Conservation (phyloP, 306 rosid species). For the Quercus engelmannii region DNA sequence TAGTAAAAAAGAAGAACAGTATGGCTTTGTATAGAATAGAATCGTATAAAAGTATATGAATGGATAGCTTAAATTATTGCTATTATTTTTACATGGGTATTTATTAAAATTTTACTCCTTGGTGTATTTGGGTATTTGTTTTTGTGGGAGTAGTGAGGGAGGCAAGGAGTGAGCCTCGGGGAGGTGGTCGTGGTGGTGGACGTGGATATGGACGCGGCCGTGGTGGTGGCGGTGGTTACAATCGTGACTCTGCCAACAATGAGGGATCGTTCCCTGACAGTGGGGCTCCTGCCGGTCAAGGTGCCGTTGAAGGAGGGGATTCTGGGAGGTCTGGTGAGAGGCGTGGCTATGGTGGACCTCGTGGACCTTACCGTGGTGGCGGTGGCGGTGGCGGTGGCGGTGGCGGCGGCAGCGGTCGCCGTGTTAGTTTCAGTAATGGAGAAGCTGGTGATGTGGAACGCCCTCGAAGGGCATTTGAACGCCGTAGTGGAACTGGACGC, state of each 20-base stretch:
- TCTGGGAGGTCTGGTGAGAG: slow-evolving; percentile 51
- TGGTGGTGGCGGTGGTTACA: slow-evolving; percentile 35
- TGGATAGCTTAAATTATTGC: background rate
- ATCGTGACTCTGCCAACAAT: slow-evolving; percentile 37
- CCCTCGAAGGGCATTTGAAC: slow-evolving; percentile 69
- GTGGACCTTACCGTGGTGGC: slow-evolving; percentile 44
- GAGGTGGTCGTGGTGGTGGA: slow-evolving; percentile 57
- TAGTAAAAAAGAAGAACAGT: too few species aligned
- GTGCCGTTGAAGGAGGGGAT: slow-evolving; percentile 63
- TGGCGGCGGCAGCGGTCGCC: slow-evolving; percentile 57
- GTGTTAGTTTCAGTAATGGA: slow-evolving; percentile 74
- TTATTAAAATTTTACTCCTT: too few species aligned
- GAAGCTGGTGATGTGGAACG: slow-evolving; percentile 73
- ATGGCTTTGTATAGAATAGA: too few species aligned
- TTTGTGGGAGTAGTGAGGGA: slow-evolving; percentile 63
- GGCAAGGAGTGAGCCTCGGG: slow-evolving; percentile 64
- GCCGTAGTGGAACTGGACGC: slow-evolving; percentile 91
- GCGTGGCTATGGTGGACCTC: slow-evolving; percentile 65
- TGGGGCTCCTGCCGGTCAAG: slow-evolving; percentile 41
- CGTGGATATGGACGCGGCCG: slow-evolving; percentile 36
- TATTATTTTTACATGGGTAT: background rate
- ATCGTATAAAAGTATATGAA: too few species aligned
- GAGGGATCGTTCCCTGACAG: slow-evolving; percentile 42
- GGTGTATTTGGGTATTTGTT: background rate
- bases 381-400: slow-evolving; percentile 11